These are phyloP conservation scores for Boletales sp. DNA, from an alignment of 768 basidiomycete species.

Conservation along the genomic window DNA sequence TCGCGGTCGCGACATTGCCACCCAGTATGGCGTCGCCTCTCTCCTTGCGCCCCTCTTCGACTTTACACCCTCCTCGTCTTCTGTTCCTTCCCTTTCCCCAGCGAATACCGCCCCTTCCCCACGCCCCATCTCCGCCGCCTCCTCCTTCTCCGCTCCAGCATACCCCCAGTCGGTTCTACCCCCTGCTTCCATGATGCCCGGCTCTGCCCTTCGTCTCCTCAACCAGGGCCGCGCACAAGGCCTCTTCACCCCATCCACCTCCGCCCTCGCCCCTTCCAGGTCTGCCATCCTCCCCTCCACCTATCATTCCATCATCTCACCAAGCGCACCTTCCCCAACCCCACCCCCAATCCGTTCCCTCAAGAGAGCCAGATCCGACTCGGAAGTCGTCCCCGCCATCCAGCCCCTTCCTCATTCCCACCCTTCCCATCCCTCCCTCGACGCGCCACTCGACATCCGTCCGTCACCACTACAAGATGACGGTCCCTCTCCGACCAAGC, in stretches of 20 bases:
- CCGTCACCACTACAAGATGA: constrained; percentile 50
- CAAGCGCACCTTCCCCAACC: constrained; percentile 50
- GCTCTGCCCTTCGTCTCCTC: constrained; percentile 77
- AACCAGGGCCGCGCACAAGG: constrained; percentile 86
- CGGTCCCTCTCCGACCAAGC: constrained; percentile 69
- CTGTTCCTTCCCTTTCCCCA: constrained; percentile 65
- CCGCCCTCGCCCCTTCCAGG: constrained; percentile 45
- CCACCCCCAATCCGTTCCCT: constrained; percentile 48
- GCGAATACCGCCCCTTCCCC: constrained; percentile 46
- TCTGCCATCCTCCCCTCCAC: constrained; percentile 54
- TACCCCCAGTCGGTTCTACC: constrained; percentile 59
- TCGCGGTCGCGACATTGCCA: constrained; percentile 87
- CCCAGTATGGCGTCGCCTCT: constrained; percentile 87
- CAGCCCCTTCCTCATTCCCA: constrained; percentile 15
- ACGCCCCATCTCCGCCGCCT: constrained; percentile 64
- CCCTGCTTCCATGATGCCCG: constrained; percentile 84
- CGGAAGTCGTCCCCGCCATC: constrained; percentile 42
- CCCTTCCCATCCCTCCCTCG: constrained; percentile 26
- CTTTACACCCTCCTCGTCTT: constrained; percentile 75
- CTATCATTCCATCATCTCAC: constrained; percentile 43
- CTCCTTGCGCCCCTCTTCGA: constrained; percentile 90
- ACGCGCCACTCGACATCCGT: constrained; percentile 41
- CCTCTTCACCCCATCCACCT: constrained; percentile 81
- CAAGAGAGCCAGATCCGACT: constrained; percentile 64
- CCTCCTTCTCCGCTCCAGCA: constrained; percentile 56